Evolutionary conservation across 495 filamentous ascomycete species (phyloP).

Genomic region (Thermochaetoides thermophila): DNA sequence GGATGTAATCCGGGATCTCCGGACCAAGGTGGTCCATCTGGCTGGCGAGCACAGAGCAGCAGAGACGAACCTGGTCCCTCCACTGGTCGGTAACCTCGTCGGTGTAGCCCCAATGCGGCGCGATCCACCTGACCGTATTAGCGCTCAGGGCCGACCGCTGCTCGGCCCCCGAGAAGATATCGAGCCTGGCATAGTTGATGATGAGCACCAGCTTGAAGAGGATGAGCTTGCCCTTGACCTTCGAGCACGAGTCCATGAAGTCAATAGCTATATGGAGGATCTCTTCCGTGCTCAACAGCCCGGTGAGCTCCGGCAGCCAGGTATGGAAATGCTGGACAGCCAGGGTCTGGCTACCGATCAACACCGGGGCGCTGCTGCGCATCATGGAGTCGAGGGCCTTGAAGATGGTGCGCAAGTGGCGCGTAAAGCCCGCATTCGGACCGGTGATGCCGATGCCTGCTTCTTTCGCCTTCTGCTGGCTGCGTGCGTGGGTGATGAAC

Average conservation of each 20-base stretch:
- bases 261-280: conserved; percentile 82
- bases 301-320: conserved; percentile 79
- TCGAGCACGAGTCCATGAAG: conserved; percentile 81
- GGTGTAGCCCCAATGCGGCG: conserved; percentile 79
- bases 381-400: conserved; percentile 78
- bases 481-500: conserved; percentile 83
- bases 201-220: conserved; percentile 88
- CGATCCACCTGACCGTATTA: conserved; percentile 82
- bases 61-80: conserved; percentile 82
- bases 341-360: conserved; percentile 87
- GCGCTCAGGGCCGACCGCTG: conserved; percentile 57
- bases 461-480: conserved; percentile 78
- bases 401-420: conserved; percentile 76
- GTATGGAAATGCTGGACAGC: conserved; percentile 94
- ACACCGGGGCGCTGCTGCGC: conserved; percentile 64
- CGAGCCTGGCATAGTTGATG: conserved; percentile 69
- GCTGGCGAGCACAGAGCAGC: conserved; percentile 76
- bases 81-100: conserved; percentile 67
- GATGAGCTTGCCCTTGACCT: conserved; percentile 84
- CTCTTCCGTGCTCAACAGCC: conserved; percentile 63
- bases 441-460: conserved; percentile 78
- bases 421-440: conserved; percentile 58
- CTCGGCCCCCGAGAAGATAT: conserved; percentile 62
- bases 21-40: conserved; percentile 67
- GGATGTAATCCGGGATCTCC: conserved; percentile 72